Evolutionary conservation across 305 asterid genomes (phyloP).

Genomic region (Solanum hybrid): DNA sequence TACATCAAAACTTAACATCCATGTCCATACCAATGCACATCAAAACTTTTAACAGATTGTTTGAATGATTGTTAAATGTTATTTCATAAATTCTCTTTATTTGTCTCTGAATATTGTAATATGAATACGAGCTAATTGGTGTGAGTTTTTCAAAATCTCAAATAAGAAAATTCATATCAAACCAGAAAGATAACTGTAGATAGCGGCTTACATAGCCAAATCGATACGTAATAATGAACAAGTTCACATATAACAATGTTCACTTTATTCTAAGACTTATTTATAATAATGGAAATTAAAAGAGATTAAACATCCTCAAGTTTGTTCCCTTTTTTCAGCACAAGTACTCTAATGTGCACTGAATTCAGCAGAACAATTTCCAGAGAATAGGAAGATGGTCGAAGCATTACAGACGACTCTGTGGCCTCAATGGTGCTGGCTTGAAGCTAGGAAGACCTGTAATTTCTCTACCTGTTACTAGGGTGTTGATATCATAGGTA

Average conservation of each 20-base stretch:
- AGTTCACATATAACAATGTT: background rate
- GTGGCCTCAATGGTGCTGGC: constrained; percentile 42
- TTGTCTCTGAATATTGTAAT: background rate
- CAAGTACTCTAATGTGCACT: background rate
- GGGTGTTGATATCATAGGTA: constrained; percentile 87
- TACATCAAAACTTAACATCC: background rate
- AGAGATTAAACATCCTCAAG: background rate
- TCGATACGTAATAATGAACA: background rate
- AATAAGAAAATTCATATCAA: background rate
- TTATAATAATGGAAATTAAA: background rate
- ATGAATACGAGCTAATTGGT: background rate
- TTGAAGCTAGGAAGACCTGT: constrained; percentile 85
- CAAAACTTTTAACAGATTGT: background rate
- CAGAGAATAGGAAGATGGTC: background rate
- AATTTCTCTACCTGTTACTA: constrained; percentile 84
- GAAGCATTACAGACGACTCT: constrained; percentile 57
- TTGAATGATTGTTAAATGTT: background rate
- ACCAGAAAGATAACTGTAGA: background rate
- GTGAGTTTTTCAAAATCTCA: background rate
- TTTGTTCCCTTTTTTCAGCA: background rate
- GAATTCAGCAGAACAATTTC: background rate
- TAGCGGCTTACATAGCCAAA: background rate
- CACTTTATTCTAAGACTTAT: background rate
- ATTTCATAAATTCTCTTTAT: background rate
- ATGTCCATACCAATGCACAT: background rate